Evolutionary conservation across 1,284 basidiomycete genomes (phyloP).

Genomic region (Boletus semigastroideus): DNA sequence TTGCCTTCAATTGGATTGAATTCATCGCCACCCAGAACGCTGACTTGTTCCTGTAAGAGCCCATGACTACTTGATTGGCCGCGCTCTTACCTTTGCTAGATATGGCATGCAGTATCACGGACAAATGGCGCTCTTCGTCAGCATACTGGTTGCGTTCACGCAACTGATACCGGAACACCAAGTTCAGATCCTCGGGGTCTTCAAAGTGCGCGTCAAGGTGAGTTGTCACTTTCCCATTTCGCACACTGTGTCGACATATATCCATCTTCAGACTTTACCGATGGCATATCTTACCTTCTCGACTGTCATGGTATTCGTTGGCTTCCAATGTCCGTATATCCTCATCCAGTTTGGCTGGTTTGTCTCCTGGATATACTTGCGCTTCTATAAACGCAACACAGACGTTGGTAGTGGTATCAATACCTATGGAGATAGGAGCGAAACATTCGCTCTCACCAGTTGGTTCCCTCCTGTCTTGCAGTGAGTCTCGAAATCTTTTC

Average conservation of each 20-base stretch:
- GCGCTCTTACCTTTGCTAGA: slow-evolving; percentile 40
- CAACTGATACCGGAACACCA: slow-evolving; percentile 98
- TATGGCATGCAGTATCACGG: slow-evolving; percentile 91
- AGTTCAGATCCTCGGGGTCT: slow-evolving; percentile 85
- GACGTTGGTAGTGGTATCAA: slow-evolving; percentile 60
- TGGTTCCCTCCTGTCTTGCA: slow-evolving; percentile 97
- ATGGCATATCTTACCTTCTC: slow-evolving; percentile 94
- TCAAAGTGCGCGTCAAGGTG: slow-evolving; percentile 91
- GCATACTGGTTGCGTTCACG: slow-evolving; percentile 92
- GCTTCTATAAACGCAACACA: slow-evolving; percentile 90
- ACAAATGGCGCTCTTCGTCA: slow-evolving; percentile 88
- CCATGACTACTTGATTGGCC: slow-evolving; percentile 10
- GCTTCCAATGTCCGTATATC: slow-evolving; percentile 93
- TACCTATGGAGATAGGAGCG: slow-evolving; percentile 87
- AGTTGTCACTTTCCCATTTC: slow-evolving; percentile 12
- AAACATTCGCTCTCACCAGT: slow-evolving; percentile 92
- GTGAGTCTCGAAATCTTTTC: slow-evolving; percentile 47
- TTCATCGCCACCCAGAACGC: slow-evolving; percentile 65
- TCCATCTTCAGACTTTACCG: slow-evolving; percentile 69
- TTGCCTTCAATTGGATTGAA: slow-evolving; percentile 82
- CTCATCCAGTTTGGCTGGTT: slow-evolving; percentile 99
- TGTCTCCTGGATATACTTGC: slow-evolving; percentile 90
- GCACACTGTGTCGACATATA: slow-evolving; percentile 4
- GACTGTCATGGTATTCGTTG: slow-evolving; percentile 83
- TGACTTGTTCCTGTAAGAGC: slow-evolving; percentile 71